Evolutionary conservation across 768 basidiomycete species (phyloP).

Genomic region (Tylopilus sp.): DNA sequence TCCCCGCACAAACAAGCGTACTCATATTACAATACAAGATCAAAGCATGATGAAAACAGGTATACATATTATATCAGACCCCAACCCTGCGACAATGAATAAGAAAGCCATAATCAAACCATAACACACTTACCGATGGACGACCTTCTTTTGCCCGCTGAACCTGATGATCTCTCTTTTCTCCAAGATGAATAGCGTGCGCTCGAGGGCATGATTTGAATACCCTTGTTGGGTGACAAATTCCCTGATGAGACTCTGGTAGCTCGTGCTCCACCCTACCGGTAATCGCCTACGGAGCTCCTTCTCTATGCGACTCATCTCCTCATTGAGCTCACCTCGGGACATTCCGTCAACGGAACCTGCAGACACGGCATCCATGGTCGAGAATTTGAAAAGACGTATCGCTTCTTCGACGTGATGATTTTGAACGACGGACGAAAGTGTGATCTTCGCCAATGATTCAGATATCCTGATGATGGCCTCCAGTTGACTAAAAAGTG

Average conservation of each 20-base stretch:
- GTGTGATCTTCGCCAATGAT: conserved; percentile 89
- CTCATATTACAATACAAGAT: conserved; percentile 1
- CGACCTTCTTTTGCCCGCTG: conserved; percentile 50
- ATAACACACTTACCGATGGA: conserved; percentile 38
- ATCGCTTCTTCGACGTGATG: conserved; percentile 98
- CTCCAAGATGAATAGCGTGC: conserved; percentile 88
- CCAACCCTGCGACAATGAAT: conserved; percentile 26
- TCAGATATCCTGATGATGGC: conserved; percentile 99
- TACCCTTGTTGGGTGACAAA: conserved; percentile 93
- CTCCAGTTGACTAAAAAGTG: conserved; percentile 74
- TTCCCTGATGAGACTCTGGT: conserved; percentile 87
- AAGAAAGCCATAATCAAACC: neutral
- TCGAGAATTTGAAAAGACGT: conserved; percentile 96
- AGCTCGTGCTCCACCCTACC: conserved; percentile 96
- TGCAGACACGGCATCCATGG: conserved; percentile 97
- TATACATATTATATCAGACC: conserved; percentile 23
- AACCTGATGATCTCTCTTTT: conserved; percentile 95
- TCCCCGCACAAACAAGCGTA: neutral
- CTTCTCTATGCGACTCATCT: conserved; percentile 86
- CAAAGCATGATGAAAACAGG: neutral
- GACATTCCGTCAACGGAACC: conserved; percentile 92
- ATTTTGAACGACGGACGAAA: conserved; percentile 80
- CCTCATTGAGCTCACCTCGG: conserved; percentile 87
- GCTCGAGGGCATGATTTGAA: conserved; percentile 85
- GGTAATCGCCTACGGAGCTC: conserved; percentile 81